These are phyloP conservation scores for Tremellales sp. DNA, from an alignment of 1,284 basidiomycete genomes.

Conservation along the genomic window DNA sequence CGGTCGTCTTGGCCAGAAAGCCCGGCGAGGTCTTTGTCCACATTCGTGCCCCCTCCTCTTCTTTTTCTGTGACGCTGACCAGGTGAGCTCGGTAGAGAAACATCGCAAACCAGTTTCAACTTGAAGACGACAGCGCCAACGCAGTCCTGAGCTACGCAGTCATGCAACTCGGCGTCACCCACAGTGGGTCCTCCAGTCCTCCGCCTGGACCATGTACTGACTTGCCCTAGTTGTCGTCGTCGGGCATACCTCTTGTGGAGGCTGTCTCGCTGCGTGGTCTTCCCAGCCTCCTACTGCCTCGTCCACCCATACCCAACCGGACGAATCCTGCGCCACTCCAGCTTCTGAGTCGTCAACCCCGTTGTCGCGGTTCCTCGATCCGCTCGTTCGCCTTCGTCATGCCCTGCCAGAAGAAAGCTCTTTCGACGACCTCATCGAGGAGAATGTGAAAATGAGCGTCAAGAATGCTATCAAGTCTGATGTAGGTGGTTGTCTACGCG, in stretches of 20 bases:
- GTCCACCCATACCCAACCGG: neutral
- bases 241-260: slow-evolving; percentile 78
- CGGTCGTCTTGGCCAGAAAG: slow-evolving; percentile 40
- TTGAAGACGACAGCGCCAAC: slow-evolving; percentile 69
- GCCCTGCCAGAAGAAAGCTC: slow-evolving; percentile 52
- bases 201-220: slow-evolving; percentile 1
- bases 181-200: slow-evolving; percentile 58
- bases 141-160: slow-evolving; percentile 81
- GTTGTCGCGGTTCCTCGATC: slow-evolving; percentile 67
- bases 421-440: slow-evolving; percentile 62
- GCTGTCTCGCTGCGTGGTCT: slow-evolving; percentile 58
- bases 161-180: slow-evolving; percentile 70
- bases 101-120: slow-evolving; percentile 72
- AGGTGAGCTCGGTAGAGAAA: slow-evolving; percentile 50
- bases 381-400: slow-evolving; percentile 60
- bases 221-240: slow-evolving; percentile 63
- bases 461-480: slow-evolving; percentile 61
- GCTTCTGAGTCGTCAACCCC: slow-evolving; percentile 49
- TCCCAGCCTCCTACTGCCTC: slow-evolving; percentile 27
- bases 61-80: neutral
- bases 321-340: too few species aligned
- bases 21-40: slow-evolving; percentile 69
- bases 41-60: slow-evolving; percentile 24
- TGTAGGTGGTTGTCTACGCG: slow-evolving; percentile 18
- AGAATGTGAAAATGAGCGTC: slow-evolving; percentile 74